Conservation (phyloP, 139 green algal species). For the Eudorina sp. region DNA sequence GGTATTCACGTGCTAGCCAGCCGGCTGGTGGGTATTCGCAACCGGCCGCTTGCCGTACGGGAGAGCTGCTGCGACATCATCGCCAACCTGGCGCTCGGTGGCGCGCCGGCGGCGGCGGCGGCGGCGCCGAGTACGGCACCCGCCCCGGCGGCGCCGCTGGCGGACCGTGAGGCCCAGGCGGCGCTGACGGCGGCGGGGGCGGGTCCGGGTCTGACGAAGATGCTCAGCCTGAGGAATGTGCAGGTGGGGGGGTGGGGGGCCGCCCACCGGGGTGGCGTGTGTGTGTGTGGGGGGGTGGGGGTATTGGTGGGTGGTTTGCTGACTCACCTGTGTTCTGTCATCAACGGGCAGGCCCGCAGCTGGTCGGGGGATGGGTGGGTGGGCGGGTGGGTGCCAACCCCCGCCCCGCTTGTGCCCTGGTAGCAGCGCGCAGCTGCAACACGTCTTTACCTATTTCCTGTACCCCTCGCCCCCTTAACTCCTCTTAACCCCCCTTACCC, state of each 20-base stretch:
- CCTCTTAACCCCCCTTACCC: neutral
- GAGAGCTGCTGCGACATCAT: conserved; percentile 24
- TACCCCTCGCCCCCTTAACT: neutral
- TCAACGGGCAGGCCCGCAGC: too few relatives aligned
- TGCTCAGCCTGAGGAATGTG: conserved; percentile 18
- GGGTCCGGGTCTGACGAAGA: neutral
- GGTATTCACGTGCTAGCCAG: conserved; percentile 13
- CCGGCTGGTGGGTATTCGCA: neutral
- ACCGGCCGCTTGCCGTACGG: neutral
- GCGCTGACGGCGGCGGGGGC: conserved; percentile 20
- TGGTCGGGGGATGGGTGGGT: too few relatives aligned
- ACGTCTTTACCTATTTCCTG: neutral
- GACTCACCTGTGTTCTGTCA: too few relatives aligned
- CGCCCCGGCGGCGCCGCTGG: neutral
- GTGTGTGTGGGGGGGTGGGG: too few relatives aligned
- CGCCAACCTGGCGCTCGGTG: neutral
- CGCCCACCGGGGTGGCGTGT: neutral
- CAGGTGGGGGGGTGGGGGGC: neutral
- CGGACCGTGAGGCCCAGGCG: neutral
- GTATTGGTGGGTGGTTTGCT: too few relatives aligned
- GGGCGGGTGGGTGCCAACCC: neutral
- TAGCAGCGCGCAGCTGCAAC: neutral
- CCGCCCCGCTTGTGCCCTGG: neutral
- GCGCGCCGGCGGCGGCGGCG: neutral
- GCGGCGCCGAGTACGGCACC: neutral